Conservation (phyloP, 2,329 filamentous ascomycete species). For the Epicoccum nigrum region DNA sequence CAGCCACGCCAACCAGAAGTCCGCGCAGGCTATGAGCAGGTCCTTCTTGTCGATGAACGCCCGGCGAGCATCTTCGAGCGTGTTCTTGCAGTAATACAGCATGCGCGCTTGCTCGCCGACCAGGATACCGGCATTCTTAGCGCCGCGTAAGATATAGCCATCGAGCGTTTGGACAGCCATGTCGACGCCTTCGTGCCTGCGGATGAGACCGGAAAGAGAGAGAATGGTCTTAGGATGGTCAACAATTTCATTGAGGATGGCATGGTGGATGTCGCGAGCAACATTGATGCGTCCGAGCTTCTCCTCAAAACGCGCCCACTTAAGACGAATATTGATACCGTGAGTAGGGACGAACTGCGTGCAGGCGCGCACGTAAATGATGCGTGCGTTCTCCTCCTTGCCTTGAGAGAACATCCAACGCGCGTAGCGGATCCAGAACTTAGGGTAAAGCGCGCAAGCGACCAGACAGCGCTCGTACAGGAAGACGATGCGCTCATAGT, state of each 20-base stretch:
- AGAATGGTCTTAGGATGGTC: constrained; percentile 86
- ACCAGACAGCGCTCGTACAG: constrained; percentile 94
- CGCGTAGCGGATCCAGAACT: constrained; percentile 97
- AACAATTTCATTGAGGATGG: constrained; percentile 76
- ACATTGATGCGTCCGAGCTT: constrained; percentile 76
- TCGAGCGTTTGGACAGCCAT: constrained; percentile 85
- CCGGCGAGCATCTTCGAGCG: constrained; percentile 77
- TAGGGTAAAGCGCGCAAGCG: constrained; percentile 92
- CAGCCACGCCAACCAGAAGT: constrained; percentile 91
- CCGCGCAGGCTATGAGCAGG: constrained; percentile 81
- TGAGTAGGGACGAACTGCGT: too few species aligned
- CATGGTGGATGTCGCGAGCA: constrained; percentile 82
- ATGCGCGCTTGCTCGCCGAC: constrained; percentile 88
- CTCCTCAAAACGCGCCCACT: constrained; percentile 96
- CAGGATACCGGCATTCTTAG: constrained; percentile 82
- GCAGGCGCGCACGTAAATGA: constrained; percentile 89
- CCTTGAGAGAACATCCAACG: constrained; percentile 81
- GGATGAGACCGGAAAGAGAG: constrained; percentile 84
- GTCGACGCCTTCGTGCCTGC: constrained; percentile 81
- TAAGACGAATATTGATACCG: constrained; percentile 81
- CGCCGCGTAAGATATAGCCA: constrained; percentile 75
- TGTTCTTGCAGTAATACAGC: constrained; percentile 86
- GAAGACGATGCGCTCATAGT: constrained; percentile 75
- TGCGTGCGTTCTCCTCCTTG: constrained; percentile 88
- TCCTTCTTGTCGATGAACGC: constrained; percentile 83